These are phyloP conservation scores for Curvularia hawaiiensis DNA, from an alignment of 2,329 filamentous ascomycete species.

Conservation along the genomic window DNA sequence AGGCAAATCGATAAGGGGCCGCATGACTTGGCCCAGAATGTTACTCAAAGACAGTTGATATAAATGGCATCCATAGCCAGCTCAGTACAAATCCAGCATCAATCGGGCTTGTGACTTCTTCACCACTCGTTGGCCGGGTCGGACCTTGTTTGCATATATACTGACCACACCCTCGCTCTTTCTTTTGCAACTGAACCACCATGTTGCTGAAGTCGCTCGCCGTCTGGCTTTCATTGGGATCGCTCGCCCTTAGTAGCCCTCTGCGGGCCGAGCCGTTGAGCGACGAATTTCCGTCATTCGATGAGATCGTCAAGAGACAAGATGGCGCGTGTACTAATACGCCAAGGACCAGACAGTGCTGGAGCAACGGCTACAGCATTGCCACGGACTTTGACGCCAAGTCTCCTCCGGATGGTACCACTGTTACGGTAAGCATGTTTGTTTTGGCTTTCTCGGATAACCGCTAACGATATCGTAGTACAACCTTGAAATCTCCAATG, in stretches of 20 bases:
- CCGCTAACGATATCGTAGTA: slow-evolving; percentile 34
- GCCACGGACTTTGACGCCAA: slow-evolving; percentile 54
- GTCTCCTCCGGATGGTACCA: slow-evolving; percentile 47
- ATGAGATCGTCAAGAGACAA: slow-evolving; percentile 35
- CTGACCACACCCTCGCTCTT: slow-evolving; percentile 10
- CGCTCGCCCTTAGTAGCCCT: slow-evolving; percentile 36
- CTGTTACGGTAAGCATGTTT: slow-evolving; percentile 31
- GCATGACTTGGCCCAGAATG: slow-evolving; percentile 1
- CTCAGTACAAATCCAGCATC: slow-evolving; percentile 12
- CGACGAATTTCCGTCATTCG: slow-evolving; percentile 16
- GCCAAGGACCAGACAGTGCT: slow-evolving; percentile 49
- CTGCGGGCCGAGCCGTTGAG: slow-evolving; percentile 19
- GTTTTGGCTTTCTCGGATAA: too few species aligned
- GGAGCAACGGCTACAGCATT: slow-evolving; percentile 51
- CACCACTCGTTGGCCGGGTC: slow-evolving; percentile 19
- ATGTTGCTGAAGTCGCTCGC: slow-evolving; percentile 36
- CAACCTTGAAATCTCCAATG: slow-evolving; percentile 49
- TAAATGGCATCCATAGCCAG: slow-evolving; percentile 20
- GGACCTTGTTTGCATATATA: slow-evolving; percentile 16
- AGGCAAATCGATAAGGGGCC: slow-evolving; percentile 3
- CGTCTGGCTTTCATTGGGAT: slow-evolving; percentile 34
- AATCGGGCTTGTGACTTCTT: slow-evolving; percentile 11
- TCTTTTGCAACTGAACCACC: slow-evolving; percentile 4
- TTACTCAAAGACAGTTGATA: slow-evolving; percentile 15
- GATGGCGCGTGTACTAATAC: slow-evolving; percentile 49